These are phyloP conservation scores for Fusarium nisikadoi DNA, from an alignment of 2,329 filamentous ascomycete species.

Conservation along the genomic window DNA sequence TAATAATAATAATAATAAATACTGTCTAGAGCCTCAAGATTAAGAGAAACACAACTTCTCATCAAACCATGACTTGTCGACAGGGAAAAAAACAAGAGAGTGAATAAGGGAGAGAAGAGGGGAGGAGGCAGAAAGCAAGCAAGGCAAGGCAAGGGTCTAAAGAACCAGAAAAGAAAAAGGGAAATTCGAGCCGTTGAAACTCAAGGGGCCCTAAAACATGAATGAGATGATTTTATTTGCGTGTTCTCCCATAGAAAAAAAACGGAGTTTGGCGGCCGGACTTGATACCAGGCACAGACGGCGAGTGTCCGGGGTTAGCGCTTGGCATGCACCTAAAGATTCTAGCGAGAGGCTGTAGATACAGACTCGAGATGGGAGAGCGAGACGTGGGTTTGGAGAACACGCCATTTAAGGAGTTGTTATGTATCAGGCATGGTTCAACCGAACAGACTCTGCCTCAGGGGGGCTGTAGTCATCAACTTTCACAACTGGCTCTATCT, in stretches of 20 bases:
- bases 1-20: constrained; percentile 40
- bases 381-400: constrained; percentile 24
- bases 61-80: constrained; percentile 18
- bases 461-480: background rate
- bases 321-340: constrained; percentile 34
- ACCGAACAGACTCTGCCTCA: background rate
- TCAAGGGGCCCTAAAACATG: constrained; percentile 13
- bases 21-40: constrained; percentile 40
- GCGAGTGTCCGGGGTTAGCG: constrained; percentile 35
- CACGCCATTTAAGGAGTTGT: constrained; percentile 37
- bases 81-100: background rate
- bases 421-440: constrained; percentile 27
- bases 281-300: constrained; percentile 41
- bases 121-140: background rate
- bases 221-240: constrained; percentile 30
- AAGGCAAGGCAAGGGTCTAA: constrained; percentile 15
- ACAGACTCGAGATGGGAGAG: background rate
- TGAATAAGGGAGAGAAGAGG: background rate
- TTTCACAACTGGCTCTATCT: background rate
- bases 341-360: constrained; percentile 17
- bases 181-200: constrained; percentile 11
- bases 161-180: constrained; percentile 3
- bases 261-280: constrained; percentile 32
- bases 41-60: constrained; percentile 39
- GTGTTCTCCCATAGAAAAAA: background rate